Base-by-base conservation (phyloP, 805 yeast species). In the Tetrapisispora arboricola region DNA sequence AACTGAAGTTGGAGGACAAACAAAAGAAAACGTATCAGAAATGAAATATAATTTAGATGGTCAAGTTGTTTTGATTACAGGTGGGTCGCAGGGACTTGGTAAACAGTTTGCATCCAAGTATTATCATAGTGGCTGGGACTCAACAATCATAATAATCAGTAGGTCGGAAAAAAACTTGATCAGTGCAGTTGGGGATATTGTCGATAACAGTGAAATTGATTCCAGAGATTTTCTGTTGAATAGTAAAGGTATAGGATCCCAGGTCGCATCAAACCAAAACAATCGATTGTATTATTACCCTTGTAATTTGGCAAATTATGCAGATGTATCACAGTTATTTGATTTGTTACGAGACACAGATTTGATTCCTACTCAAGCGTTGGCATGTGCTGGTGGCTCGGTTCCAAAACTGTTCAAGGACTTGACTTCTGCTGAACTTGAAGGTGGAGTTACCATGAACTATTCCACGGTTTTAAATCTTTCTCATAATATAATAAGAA, bases 61-160 rank as follows among this genome's bases (percentile, higher is more conserved):
- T 21, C 73, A 72, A 54, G 57, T 73, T 1, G 87, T 81, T 3
- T 70, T 90, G 15, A 71, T 90, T n/a, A 75, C 95, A 0, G 98
- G 98, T 3, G 97, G 86, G 0, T 86, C 96, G 0, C 98, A 90
- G 55, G 98, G 98, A 0, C 66, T 90, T 1, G 98, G 98, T 0
- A 78, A 78, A 3, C 84, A 81, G 29, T 60, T 90, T 42, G 95
- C 94, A 0, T 64, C 66, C 32, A 68, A 72, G 41, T 64, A 80
- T 35, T 75, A 70, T 42, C 32, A 42, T 7, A 54, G 49, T 21
- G 45, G 67, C 2, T 50, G 56, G 16, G 78, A 80, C 3, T 82
- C 87, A 28, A 71, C 74, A 40, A 84, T 88, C 1, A 65, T 82
- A 1, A 61, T 92, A 16, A 81, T 88, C 11, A 86, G 96, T 1